Conservation (phyloP, 2,329 filamentous ascomycete genomes). For the Neofusicoccum parvum region DNA sequence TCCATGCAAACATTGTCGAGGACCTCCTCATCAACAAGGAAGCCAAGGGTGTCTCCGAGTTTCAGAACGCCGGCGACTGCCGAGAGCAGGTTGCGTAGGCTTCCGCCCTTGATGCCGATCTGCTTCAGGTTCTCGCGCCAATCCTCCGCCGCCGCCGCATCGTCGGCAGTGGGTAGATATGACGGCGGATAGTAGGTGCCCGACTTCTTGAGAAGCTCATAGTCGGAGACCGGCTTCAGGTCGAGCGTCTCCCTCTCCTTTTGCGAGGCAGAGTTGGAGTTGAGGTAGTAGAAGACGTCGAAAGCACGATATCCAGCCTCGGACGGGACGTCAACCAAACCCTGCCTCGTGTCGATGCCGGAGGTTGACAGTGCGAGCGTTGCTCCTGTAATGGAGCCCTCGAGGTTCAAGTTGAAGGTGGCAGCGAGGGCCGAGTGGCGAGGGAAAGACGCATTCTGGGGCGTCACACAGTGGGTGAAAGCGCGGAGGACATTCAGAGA, state of each 20-base stretch:
- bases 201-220: slow-evolving; percentile 77
- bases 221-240: slow-evolving; percentile 74
- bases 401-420: slow-evolving; percentile 77
- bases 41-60: slow-evolving; percentile 86
- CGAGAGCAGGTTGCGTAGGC: slow-evolving; percentile 81
- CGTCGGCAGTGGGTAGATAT: slow-evolving; percentile 90
- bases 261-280: slow-evolving; percentile 86
- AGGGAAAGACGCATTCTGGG: slow-evolving; percentile 81
- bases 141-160: slow-evolving; percentile 89
- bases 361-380: slow-evolving; percentile 79
- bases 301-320: slow-evolving; percentile 88
- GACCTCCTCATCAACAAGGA: slow-evolving; percentile 79
- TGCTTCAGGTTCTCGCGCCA: slow-evolving; percentile 84
- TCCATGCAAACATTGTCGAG: slow-evolving; percentile 89
- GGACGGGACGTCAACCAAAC: slow-evolving; percentile 76
- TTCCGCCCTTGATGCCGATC: slow-evolving; percentile 88
- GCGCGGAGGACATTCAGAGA: slow-evolving; percentile 81
- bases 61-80: slow-evolving; percentile 85
- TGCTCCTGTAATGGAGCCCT: slow-evolving; percentile 76
- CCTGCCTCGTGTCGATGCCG: slow-evolving; percentile 81
- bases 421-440: slow-evolving; percentile 80
- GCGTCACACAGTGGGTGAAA: slow-evolving; percentile 84
- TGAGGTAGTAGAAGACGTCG: slow-evolving; percentile 95
- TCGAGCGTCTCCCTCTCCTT: slow-evolving; percentile 87
- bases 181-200: slow-evolving; percentile 83